Evolutionary conservation across 2,329 filamentous ascomycete genomes (phyloP), one percentile per base, ranked within the genome.

Genomic region (Pezicula neosporulosa): DNA sequence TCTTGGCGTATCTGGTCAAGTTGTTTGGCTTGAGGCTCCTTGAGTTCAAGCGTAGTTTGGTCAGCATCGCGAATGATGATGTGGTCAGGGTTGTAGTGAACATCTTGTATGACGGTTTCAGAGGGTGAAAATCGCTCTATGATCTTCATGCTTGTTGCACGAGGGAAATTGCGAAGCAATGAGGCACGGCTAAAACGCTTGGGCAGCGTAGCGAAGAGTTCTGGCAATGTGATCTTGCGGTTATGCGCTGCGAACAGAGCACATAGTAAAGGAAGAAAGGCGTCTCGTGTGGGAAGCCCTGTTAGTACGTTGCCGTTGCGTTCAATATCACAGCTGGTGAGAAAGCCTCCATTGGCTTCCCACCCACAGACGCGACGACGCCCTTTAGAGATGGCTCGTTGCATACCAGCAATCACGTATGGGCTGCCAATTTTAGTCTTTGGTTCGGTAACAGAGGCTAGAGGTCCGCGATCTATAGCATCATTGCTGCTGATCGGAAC

Each of bases 361-460:
- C 65, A 68, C 39, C 65, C 65, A 48, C 59, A 62, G 49, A 68
- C 63, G 27, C 60, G 60, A 13, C 38, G 47, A 45, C 60, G 60
- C 0, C 64, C 64, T 51, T 64, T 65, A 7, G 49, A 33, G 30
- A 59, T 52, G n/a, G 65, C 62, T n/a, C 48, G 44, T 55, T 68
- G 60, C 65, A 68, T 67, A 18, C 65, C 65, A 8, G 62, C 56
- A 36, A 68, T 68, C 38, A 68, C 65, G 42, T 67, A 67, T 3
- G 65, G 65, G 36, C 65, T 68, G 18, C 65, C 65, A 30, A 67
- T 68, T 53, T 66, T 66, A 0, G 65, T 68, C 52, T 67, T 67
- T 0, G 65, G 60, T 45, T 66, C 59, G 4, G 58, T 59, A 27
- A 59, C 60, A 36, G 44, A 9, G 15, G 63, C 60, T 6, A 68